Conservation (phyloP, 108 stramenopile species). For the Cyclotella cryptica region DNA sequence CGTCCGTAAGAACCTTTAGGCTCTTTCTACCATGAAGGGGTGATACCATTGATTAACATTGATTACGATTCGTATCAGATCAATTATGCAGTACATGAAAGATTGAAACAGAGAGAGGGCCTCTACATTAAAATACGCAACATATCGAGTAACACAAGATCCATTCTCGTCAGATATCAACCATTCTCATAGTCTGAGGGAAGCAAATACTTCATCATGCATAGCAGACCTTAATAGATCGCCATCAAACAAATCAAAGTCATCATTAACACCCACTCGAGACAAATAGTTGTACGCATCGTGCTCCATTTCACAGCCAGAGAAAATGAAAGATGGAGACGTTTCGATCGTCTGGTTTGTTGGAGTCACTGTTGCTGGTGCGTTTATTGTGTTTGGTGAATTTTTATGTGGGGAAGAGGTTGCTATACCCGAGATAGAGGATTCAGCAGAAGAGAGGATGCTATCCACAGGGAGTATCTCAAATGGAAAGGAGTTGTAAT, state of each 20-base stretch:
- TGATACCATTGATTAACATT: no score
- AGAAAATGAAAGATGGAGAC: neutral
- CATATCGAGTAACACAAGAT: no score
- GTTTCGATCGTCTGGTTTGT: conserved; percentile 5
- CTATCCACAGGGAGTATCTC: neutral
- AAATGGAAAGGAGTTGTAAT: neutral
- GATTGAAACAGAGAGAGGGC: no score
- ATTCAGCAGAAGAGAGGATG: neutral
- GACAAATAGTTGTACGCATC: conserved; percentile 18
- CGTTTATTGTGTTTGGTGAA: neutral
- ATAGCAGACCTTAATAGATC: conserved; percentile 19
- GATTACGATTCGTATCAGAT: no score
- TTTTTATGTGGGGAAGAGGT: neutral
- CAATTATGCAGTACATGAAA: no score
- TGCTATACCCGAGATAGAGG: neutral
- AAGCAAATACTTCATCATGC: conserved; percentile 30
- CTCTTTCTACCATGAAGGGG: neutral
- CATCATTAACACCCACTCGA: conserved; percentile 21
- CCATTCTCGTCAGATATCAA: no score
- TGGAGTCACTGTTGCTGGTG: conserved; percentile 18
- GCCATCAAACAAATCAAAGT: conserved; percentile 49
- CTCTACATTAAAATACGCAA: no score
- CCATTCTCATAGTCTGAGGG: conserved; percentile 2
- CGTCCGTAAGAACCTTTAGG: neutral
- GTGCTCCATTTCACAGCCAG: conserved; percentile 5